phyloP scores from a whole-genome alignment of 352 stramenopile species.

The Plasmopara muralis region DNA sequence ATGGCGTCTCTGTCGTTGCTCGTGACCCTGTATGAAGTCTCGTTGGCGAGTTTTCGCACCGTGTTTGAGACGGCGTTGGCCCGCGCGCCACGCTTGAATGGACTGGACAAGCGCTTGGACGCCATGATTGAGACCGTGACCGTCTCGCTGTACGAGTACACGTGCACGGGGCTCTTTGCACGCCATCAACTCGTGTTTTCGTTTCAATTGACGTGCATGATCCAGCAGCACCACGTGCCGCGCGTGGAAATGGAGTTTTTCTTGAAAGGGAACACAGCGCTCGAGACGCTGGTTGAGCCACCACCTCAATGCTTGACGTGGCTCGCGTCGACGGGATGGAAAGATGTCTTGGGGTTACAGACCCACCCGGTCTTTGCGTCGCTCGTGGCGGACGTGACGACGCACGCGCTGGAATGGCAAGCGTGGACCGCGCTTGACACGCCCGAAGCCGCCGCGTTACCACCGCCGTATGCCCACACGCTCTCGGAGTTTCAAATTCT shows the following conservation, averaged over 20 bases:
- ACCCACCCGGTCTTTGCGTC: constrained; percentile 53
- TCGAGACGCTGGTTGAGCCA: constrained; percentile 62
- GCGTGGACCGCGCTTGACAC: constrained; percentile 92
- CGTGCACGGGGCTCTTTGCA: constrained; percentile 95
- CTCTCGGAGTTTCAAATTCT: constrained; percentile 87
- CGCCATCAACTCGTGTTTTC: constrained; percentile 97
- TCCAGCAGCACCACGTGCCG: constrained; percentile 78
- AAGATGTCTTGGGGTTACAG: constrained; percentile 85
- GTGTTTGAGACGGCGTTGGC: constrained; percentile 90
- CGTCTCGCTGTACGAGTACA: constrained; percentile 95
- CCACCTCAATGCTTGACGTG: constrained; percentile 76
- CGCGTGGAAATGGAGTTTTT: constrained; percentile 92
- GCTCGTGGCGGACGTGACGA: constrained; percentile 44
- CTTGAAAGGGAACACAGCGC: constrained; percentile 93
- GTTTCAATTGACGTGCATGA: constrained; percentile 96
- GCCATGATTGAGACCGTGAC: constrained; percentile 90
- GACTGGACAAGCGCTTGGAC: constrained; percentile 81
- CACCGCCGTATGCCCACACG: constrained; percentile 68
- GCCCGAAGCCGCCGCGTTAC: constrained; percentile 77
- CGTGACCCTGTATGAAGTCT: constrained; percentile 96
- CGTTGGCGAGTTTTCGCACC: constrained; percentile 87
- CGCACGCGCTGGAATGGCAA: constrained; percentile 76
- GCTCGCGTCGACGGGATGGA: constrained; percentile 88
- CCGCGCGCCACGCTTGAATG: constrained; percentile 86
- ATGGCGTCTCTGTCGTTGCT: constrained; percentile 88